Percentiles rank a stretch among this genome's conserved stretches.
Evolutionary conservation across 2,329 filamentous ascomycete species (phyloP).

Genomic region (Malbranchea cinnamomea): DNA sequence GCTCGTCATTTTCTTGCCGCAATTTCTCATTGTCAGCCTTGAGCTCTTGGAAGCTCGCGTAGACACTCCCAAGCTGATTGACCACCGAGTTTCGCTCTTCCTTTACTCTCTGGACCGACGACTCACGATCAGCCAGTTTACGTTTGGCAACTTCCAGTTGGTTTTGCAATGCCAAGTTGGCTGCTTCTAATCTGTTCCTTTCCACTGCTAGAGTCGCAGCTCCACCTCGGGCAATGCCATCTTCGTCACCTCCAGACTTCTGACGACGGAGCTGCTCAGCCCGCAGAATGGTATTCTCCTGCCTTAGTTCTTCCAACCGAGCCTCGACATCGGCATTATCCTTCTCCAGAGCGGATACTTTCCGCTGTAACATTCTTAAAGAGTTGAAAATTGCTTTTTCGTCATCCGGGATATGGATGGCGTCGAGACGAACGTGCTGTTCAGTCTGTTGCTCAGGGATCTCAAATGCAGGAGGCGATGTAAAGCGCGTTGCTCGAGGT

Average conservation of each 20-base stretch:
- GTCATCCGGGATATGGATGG: slow-evolving; percentile 43
- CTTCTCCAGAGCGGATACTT: slow-evolving; percentile 40
- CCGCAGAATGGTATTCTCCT: slow-evolving; percentile 37
- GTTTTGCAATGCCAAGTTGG: slow-evolving; percentile 39
- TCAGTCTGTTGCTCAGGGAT: slow-evolving; percentile 15
- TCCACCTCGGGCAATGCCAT: slow-evolving; percentile 22
- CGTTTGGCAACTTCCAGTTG: slow-evolving; percentile 41
- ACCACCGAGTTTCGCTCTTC: slow-evolving; percentile 43
- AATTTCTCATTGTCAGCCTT: slow-evolving; percentile 26
- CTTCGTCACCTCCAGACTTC: slow-evolving; percentile 31
- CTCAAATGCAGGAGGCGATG: slow-evolving; percentile 28
- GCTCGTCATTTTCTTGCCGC: slow-evolving; percentile 23
- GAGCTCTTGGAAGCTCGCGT: slow-evolving; percentile 34
- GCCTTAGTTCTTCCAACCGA: slow-evolving; percentile 35
- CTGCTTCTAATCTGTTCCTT: slow-evolving; percentile 34
- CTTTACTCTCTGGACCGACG: slow-evolving; percentile 38
- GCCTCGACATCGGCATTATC: slow-evolving; percentile 38
- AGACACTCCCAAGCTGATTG: slow-evolving; percentile 42
- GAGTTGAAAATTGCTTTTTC: slow-evolving; percentile 50
- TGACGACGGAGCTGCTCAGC: slow-evolving; percentile 23
- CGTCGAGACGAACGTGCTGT: slow-evolving; percentile 35
- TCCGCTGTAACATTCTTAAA: slow-evolving; percentile 42
- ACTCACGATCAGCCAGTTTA: slow-evolving; percentile 39
- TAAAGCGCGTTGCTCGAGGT: slow-evolving; percentile 38
- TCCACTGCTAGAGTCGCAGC: slow-evolving; percentile 19